phyloP scores from a whole-genome alignment of 768 basidiomycete species.

The Amanita molliuscula region DNA sequence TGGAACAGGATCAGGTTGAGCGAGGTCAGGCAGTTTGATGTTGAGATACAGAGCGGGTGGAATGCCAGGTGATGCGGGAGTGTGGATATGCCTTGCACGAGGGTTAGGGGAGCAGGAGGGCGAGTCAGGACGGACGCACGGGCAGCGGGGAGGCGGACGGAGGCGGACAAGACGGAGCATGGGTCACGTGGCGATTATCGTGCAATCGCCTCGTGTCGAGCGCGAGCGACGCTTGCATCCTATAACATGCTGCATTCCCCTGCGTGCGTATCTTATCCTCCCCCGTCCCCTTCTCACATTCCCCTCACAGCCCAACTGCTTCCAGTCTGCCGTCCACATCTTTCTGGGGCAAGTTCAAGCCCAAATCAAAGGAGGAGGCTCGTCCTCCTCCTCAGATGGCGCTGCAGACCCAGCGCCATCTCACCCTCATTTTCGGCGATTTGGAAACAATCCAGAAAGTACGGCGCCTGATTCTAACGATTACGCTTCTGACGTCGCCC shows the following conservation, averaged over 20 bases:
- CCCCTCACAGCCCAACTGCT: slow-evolving; percentile 49
- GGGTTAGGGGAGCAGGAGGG: not conserved
- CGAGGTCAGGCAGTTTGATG: slow-evolving; percentile 48
- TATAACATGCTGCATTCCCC: slow-evolving; percentile 69
- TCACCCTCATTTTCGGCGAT: slow-evolving; percentile 75
- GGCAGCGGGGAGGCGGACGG: not conserved
- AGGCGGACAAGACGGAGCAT: slow-evolving; percentile 4
- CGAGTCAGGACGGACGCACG: slow-evolving; percentile 25
- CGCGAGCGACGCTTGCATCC: slow-evolving; percentile 22
- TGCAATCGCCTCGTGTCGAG: slow-evolving; percentile 51
- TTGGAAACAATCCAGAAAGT: slow-evolving; percentile 83
- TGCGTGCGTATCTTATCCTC: slow-evolving; percentile 40
- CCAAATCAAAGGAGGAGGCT: slow-evolving; percentile 61
- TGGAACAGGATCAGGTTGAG: slow-evolving; percentile 27
- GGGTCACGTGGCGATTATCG: slow-evolving; percentile 4
- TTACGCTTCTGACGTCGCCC: slow-evolving; percentile 9
- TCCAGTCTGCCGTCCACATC: slow-evolving; percentile 44
- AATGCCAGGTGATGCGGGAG: slow-evolving; percentile 24
- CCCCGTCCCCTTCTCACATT: slow-evolving; percentile 19
- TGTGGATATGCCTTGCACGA: not conserved
- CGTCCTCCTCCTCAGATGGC: slow-evolving; percentile 39
- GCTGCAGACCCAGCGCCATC: slow-evolving; percentile 60
- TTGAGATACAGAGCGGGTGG: slow-evolving; percentile 33
- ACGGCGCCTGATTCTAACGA: slow-evolving; percentile 8
- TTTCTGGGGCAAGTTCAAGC: slow-evolving; percentile 63